Conservation (phyloP, 306 rosid species). For the Quillaja saponaria region DNA sequence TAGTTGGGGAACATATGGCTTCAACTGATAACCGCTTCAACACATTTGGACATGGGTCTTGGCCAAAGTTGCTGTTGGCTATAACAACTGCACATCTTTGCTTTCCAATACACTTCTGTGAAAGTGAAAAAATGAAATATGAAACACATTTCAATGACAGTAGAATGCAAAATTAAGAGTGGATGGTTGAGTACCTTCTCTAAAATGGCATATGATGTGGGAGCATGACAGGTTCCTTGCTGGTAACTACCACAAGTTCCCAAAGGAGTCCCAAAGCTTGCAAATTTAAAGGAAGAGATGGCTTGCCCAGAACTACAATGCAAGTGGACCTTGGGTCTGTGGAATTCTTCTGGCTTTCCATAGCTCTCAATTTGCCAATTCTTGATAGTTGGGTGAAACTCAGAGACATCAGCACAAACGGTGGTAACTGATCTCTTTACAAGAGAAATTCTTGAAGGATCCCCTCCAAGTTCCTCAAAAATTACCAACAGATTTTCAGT, state of each 20-base stretch:
- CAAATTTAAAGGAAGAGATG: constrained; percentile 87
- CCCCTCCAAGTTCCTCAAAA: constrained; percentile 96
- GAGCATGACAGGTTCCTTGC: constrained; percentile 84
- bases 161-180: neutral
- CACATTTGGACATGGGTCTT: constrained; percentile 94
- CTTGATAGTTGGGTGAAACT: constrained; percentile 84
- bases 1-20: constrained; percentile 74
- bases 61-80: constrained; percentile 80
- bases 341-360: constrained; percentile 76
- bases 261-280: constrained; percentile 94
- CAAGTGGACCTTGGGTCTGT: constrained; percentile 84
- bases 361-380: constrained; percentile 94
- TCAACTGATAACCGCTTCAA: constrained; percentile 89
- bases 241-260: constrained; percentile 96
- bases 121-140: constrained; percentile 18
- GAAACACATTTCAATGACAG: constrained; percentile 11
- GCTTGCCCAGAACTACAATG: constrained; percentile 73
- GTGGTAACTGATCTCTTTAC: constrained; percentile 79
- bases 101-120: constrained; percentile 87
- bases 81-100: constrained; percentile 77
- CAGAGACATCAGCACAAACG: constrained; percentile 88
- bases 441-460: constrained; percentile 75
- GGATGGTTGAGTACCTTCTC: constrained; percentile 62
- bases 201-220: constrained; percentile 61
- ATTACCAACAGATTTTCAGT: constrained; percentile 71